A percentile compares a stretch with the other conserved stretches of the same genome.
Evolutionary conservation across 78 protist genomes (phyloP).

Genomic region (Parvularia atlantis): DNA sequence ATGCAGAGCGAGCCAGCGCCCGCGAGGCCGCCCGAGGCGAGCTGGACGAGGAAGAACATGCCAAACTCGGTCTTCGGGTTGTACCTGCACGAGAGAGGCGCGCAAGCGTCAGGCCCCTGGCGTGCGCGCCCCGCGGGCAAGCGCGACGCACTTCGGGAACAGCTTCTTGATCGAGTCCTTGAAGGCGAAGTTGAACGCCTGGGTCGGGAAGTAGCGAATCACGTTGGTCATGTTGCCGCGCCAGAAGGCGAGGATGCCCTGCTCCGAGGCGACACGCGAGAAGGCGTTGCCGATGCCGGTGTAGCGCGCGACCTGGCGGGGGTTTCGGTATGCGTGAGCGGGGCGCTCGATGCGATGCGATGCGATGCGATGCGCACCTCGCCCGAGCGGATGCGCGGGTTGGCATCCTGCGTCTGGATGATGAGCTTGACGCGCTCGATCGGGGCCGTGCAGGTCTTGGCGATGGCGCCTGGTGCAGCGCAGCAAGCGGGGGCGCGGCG

Average conservation of each 20-base stretch:
- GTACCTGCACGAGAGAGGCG: too few species aligned
- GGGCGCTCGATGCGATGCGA: background rate
- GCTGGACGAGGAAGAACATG: constrained; percentile 64
- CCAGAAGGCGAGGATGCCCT: constrained; percentile 77
- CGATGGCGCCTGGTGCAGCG: constrained; percentile 83
- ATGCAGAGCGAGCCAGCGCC: constrained; percentile 89
- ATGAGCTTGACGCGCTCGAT: constrained; percentile 95
- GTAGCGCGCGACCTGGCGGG: constrained; percentile 54
- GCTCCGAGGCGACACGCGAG: constrained; percentile 76
- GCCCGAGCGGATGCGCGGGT: background rate
- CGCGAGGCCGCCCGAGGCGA: constrained; percentile 95
- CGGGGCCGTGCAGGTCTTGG: constrained; percentile 92
- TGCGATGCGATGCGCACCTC: background rate
- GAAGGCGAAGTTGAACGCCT: constrained; percentile 96
- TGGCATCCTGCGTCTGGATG: constrained; percentile 70
- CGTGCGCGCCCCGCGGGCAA: constrained; percentile 19
- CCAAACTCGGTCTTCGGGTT: too few species aligned
- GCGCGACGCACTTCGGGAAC: too few species aligned
- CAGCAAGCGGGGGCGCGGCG: constrained; percentile 39
- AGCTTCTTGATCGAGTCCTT: constrained; percentile 85
- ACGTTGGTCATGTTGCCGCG: constrained; percentile 95
- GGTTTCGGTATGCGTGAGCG: background rate
- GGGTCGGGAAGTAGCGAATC: constrained; percentile 97
- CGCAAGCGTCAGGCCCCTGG: too few species aligned
- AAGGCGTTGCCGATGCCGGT: constrained; percentile 86